Conservation (phyloP, 2,329 filamentous ascomycete species). For the Botrytis sinoallii region DNA sequence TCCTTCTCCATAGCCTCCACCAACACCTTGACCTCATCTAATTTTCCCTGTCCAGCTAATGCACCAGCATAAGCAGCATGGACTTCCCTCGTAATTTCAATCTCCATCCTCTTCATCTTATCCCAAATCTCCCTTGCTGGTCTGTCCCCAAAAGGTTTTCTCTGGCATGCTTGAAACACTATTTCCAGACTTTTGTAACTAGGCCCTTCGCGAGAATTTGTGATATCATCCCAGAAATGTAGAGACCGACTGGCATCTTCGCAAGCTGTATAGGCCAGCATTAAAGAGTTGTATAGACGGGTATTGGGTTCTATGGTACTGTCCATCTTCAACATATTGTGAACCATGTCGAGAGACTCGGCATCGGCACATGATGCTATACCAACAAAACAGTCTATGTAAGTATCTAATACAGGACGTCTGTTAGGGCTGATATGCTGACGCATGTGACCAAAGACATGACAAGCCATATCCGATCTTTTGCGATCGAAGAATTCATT, state of each 20-base stretch:
- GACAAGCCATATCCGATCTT: conserved; percentile 78
- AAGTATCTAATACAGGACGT: conserved; percentile 70
- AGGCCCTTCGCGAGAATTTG: conserved; percentile 80
- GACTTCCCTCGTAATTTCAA: conserved; percentile 70
- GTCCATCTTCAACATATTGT: conserved; percentile 95
- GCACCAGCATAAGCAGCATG: conserved; percentile 76
- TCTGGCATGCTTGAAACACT: conserved; percentile 76
- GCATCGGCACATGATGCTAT: conserved; percentile 59
- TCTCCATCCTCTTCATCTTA: conserved; percentile 68
- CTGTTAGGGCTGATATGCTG: conserved; percentile 60
- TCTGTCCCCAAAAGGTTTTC: conserved; percentile 53
- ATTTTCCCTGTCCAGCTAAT: conserved; percentile 67
- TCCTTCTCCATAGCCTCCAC: conserved; percentile 65
- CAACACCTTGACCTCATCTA: conserved; percentile 64
- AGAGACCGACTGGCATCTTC: conserved; percentile 65
- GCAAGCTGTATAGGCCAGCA: conserved; percentile 77
- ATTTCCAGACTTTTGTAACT: conserved; percentile 77
- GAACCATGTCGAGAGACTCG: conserved; percentile 69
- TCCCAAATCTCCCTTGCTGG: conserved; percentile 68
- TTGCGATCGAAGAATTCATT: conserved; percentile 73
- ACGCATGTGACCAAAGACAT: conserved; percentile 94
- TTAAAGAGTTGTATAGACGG: conserved; percentile 74
- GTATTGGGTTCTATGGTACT: conserved; percentile 75
- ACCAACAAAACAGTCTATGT: conserved; percentile 74
- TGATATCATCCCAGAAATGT: conserved; percentile 80